Evolutionary conservation across 345 rosid species (phyloP).

Genomic region (Camelina hispida): DNA sequence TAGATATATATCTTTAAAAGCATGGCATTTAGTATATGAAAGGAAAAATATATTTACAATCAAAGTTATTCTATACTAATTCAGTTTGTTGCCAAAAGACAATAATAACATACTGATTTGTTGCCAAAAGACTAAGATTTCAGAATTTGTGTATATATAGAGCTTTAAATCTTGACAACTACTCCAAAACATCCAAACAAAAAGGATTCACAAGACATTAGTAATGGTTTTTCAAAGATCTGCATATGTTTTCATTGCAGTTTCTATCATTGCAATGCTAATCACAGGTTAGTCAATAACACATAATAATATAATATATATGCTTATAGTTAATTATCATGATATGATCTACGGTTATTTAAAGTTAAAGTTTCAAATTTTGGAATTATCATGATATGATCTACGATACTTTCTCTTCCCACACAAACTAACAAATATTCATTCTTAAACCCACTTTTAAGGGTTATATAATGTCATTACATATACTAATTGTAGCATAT

Average conservation of each 20-base stretch:
- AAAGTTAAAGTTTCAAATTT: background rate
- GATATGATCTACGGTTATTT: background rate
- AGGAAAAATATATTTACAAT: background rate
- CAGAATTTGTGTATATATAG: background rate
- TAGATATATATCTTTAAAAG: background rate
- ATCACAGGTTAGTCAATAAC: conserved; percentile 18
- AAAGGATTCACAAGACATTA: background rate
- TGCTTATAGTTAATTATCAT: background rate
- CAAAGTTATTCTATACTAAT: background rate
- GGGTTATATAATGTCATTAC: background rate
- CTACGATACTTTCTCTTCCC: background rate
- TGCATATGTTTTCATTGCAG: background rate
- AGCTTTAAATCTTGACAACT: background rate
- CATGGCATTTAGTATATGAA: background rate
- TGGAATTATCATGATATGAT: background rate
- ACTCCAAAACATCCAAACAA: background rate
- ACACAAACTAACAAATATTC: background rate
- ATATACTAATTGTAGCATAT: background rate
- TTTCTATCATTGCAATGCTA: conserved; percentile 8
- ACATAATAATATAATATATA: background rate
- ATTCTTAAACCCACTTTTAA: background rate
- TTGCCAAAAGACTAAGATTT: background rate
- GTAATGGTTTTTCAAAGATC: conserved; percentile 8
- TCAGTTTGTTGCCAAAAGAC: background rate
- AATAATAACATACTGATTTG: background rate